phyloP scores from a whole-genome alignment of 371 early-diverging fungal species.

The Syncephalastrum contaminatum region DNA sequence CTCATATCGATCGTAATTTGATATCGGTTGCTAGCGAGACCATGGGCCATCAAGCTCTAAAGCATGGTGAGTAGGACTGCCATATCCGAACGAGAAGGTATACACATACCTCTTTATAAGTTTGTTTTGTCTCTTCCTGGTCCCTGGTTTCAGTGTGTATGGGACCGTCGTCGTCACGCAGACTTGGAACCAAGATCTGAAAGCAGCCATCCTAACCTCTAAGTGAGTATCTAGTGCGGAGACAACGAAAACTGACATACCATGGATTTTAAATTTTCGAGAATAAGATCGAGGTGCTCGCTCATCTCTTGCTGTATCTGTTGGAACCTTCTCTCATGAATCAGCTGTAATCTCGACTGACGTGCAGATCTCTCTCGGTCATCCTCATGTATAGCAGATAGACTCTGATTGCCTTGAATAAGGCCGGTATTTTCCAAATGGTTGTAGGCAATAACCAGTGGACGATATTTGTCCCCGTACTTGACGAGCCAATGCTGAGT shows the following conservation, averaged over 20 bases:
- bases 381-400: slow-evolving; percentile 22
- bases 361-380: slow-evolving; percentile 17
- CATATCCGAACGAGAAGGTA: background rate
- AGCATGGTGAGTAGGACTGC: slow-evolving; percentile 2
- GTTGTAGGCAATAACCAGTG: slow-evolving; percentile 55
- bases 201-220: slow-evolving; percentile 45
- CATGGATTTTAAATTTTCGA: slow-evolving; percentile 55
- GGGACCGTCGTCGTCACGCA: slow-evolving; percentile 11
- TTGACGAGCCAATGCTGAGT: slow-evolving; percentile 59
- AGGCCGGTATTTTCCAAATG: slow-evolving; percentile 42
- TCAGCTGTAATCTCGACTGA: slow-evolving; percentile 31
- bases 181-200: slow-evolving; percentile 57
- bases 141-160: background rate
- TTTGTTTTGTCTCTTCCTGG: slow-evolving; percentile 1
- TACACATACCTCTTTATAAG: slow-evolving; percentile 26
- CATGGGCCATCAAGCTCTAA: slow-evolving; percentile 40
- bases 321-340: slow-evolving; percentile 46
- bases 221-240: background rate
- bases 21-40: slow-evolving; percentile 66
- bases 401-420: slow-evolving; percentile 7
- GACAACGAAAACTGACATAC: slow-evolving; percentile 13
- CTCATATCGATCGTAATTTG: slow-evolving; percentile 56
- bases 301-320: slow-evolving; percentile 40
- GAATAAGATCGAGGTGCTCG: slow-evolving; percentile 42
- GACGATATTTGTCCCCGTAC: slow-evolving; percentile 53